Evolutionary conservation across 768 basidiomycete genomes (phyloP).

Genomic region (Pulveroboletus ravenelii): DNA sequence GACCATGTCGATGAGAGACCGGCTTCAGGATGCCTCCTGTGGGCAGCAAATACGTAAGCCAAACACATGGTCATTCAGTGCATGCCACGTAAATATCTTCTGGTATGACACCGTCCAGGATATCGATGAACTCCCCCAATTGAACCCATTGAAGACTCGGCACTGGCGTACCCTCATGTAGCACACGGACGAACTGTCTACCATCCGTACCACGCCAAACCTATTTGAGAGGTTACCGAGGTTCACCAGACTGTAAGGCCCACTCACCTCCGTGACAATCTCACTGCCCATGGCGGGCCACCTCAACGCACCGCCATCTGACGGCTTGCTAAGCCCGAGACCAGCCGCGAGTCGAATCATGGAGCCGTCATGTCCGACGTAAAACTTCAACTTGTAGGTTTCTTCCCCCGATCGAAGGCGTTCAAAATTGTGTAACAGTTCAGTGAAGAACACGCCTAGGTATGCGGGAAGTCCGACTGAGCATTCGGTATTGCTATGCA

Average conservation of each 20-base stretch:
- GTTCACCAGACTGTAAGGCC: background rate
- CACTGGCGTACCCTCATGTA: constrained; percentile 42
- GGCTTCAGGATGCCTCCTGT: background rate
- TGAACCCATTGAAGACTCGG: constrained; percentile 34
- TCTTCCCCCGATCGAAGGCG: constrained; percentile 32
- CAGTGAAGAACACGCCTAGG: constrained; percentile 43
- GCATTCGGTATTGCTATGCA: background rate
- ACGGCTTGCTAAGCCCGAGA: constrained; percentile 35
- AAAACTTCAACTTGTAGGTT: constrained; percentile 35
- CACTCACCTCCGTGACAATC: constrained; percentile 42
- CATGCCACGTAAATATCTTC: constrained; percentile 26
- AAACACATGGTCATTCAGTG: constrained; percentile 2
- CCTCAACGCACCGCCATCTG: constrained; percentile 27
- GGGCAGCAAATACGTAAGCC: background rate
- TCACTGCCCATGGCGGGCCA: constrained; percentile 49
- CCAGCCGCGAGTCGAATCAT: constrained; percentile 39
- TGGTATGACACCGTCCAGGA: constrained; percentile 34
- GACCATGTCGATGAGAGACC: background rate
- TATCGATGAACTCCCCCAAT: constrained; percentile 32
- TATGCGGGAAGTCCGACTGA: background rate
- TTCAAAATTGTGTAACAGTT: constrained; percentile 39
- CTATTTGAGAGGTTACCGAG: constrained; percentile 19
- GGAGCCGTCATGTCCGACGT: constrained; percentile 46
- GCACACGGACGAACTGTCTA: constrained; percentile 36
- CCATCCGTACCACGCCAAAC: constrained; percentile 33